These are phyloP conservation scores for Ogataea hybrid DNA, from an alignment of 1,139 yeast species.

Conservation along the genomic window DNA sequence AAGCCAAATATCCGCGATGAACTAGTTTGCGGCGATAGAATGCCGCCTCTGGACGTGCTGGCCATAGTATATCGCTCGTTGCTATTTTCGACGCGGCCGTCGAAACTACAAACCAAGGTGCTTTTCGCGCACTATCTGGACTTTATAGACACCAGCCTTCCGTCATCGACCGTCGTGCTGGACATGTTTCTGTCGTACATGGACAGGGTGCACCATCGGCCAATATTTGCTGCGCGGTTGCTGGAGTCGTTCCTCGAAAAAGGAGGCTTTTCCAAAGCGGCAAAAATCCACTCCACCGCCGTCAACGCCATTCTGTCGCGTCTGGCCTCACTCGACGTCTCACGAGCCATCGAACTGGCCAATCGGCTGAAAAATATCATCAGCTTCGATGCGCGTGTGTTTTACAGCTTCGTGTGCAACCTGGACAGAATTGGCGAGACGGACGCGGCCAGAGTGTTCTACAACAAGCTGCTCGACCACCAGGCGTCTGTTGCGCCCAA, in stretches of 20 bases:
- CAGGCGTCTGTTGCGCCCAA: conserved; percentile 4
- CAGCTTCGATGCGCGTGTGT: conserved; percentile 12
- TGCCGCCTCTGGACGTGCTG: conserved; percentile 14
- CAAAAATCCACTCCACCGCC: conserved; percentile 7
- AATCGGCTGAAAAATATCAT: conserved; percentile 7
- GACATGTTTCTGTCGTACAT: no score
- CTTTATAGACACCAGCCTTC: no score
- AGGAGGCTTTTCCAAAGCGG: background rate
- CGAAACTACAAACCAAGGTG: conserved; percentile 9
- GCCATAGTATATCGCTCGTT: conserved; percentile 10
- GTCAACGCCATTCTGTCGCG: conserved; percentile 9
- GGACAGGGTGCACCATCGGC: no score
- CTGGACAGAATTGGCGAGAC: conserved; percentile 20
- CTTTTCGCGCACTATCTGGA: conserved; percentile 14
- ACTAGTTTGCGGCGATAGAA: conserved; percentile 4
- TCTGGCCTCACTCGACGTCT: conserved; percentile 11
- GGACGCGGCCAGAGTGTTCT: conserved; percentile 20
- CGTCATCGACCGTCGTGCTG: no score
- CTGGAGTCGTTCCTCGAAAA: conserved; percentile 4
- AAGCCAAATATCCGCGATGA: conserved; percentile 19
- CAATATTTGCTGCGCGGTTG: conserved; percentile 10
- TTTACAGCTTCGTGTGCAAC: conserved; percentile 18
- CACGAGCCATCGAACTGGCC: conserved; percentile 9
- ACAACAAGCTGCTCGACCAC: conserved; percentile 12
- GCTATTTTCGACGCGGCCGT: conserved; percentile 7